Evolutionary conservation across 2,329 filamentous ascomycete genomes (phyloP).

Genomic region (Metarhizium robertsii): DNA sequence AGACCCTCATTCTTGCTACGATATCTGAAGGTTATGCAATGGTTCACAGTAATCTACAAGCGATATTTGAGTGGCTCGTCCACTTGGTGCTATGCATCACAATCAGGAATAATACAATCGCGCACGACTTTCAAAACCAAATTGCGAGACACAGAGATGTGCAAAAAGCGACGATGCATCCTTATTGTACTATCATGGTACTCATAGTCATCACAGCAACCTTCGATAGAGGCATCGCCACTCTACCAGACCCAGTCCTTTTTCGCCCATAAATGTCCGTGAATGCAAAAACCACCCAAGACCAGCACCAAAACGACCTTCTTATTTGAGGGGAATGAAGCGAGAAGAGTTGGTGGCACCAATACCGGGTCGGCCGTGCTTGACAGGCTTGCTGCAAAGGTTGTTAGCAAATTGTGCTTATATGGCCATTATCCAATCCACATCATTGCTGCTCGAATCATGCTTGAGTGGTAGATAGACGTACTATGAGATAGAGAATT

Average conservation of each 20-base stretch:
- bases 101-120: not conserved
- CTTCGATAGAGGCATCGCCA: slow-evolving; percentile 32
- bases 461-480: slow-evolving; percentile 30
- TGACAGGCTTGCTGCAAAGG: slow-evolving; percentile 82
- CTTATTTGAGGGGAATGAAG: slow-evolving; percentile 99
- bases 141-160: not conserved
- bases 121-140: not conserved
- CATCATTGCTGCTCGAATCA: not conserved
- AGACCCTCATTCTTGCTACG: too few relatives aligned
- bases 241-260: slow-evolving; percentile 46
- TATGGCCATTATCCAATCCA: too few relatives aligned
- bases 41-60: too few relatives aligned
- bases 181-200: slow-evolving; percentile 35
- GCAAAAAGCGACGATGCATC: slow-evolving; percentile 25
- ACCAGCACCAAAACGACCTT: slow-evolving; percentile 38
- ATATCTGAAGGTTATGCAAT: too few relatives aligned
- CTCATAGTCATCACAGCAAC: slow-evolving; percentile 33
- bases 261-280: slow-evolving; percentile 48
- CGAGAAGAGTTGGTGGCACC: slow-evolving; percentile 99
- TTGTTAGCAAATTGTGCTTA: slow-evolving; percentile 36
- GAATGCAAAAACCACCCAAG: slow-evolving; percentile 47
- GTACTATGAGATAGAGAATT: slow-evolving; percentile 99
- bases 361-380: slow-evolving; percentile 99
- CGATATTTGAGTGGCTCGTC: too few relatives aligned
- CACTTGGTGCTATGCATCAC: not conserved